A percentile compares a stretch with the other conserved stretches of the same genome.
phyloP scores from a whole-genome alignment of 495 filamentous ascomycete species.

The Cenococcum geophilum region DNA sequence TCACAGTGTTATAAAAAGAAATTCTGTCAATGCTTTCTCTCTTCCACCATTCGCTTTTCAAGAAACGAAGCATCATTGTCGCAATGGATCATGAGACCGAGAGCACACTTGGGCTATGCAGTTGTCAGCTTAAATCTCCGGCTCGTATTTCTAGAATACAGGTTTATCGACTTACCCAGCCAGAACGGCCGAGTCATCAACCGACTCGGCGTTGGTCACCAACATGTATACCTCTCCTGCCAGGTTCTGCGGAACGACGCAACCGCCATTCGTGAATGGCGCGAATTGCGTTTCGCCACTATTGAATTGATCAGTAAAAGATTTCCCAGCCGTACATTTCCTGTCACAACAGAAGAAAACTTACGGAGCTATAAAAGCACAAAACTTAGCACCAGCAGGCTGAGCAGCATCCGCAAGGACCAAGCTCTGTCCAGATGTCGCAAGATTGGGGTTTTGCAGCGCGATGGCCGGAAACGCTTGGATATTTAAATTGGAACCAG shows the following conservation, averaged over 20 bases:
- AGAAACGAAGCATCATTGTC: background rate
- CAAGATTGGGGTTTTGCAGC: conserved; percentile 44
- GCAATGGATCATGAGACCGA: conserved; percentile 4
- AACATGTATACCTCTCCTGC: conserved; percentile 30
- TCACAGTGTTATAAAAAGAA: background rate
- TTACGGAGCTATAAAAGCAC: conserved; percentile 47
- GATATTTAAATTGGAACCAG: conserved; percentile 51
- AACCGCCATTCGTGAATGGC: conserved; percentile 18
- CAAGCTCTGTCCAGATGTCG: conserved; percentile 42
- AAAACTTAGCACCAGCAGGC: conserved; percentile 45
- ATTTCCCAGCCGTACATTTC: background rate
- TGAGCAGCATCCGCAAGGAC: conserved; percentile 42
- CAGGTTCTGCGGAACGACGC: conserved; percentile 26
- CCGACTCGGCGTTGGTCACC: conserved; percentile 26
- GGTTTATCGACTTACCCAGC: conserved; percentile 14
- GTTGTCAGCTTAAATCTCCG: background rate
- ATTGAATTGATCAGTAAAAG: conserved; percentile 8
- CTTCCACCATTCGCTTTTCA: background rate
- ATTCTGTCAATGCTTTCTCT: background rate
- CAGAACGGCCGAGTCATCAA: conserved; percentile 26
- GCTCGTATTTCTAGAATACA: background rate
- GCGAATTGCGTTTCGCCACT: conserved; percentile 25
- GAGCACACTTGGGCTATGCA: background rate
- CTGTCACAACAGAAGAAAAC: background rate
- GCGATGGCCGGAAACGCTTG: conserved; percentile 52